These are phyloP conservation scores for Cryoendolithus antarcticus DNA, from an alignment of 2,329 filamentous ascomycete species.

Conservation along the genomic window DNA sequence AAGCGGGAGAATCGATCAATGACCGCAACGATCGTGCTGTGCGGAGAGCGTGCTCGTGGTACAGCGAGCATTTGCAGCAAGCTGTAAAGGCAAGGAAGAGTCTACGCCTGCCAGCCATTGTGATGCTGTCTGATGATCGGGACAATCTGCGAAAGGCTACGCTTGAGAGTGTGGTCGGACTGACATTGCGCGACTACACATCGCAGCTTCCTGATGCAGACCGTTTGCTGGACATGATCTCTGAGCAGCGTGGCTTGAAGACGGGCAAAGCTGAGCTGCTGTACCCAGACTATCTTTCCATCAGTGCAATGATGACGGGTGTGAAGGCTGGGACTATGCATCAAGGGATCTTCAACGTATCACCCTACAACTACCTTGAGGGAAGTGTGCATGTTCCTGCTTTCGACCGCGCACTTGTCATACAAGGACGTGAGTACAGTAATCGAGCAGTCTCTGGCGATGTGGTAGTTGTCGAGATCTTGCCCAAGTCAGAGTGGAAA, in stretches of 20 bases:
- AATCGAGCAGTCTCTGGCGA: conserved; percentile 89
- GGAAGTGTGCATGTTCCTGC: conserved; percentile 80
- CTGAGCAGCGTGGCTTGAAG: conserved; percentile 52
- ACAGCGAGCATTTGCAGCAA: conserved; percentile 63
- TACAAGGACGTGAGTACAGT: conserved; percentile 89
- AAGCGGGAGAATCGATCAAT: conserved; percentile 76
- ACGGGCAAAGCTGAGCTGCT: conserved; percentile 59
- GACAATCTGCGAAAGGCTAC: conserved; percentile 77
- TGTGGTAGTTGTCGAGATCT: conserved; percentile 79
- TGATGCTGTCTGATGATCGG: conserved; percentile 89
- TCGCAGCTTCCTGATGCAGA: conserved; percentile 70
- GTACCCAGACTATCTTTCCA: conserved; percentile 78
- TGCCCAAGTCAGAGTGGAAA: conserved; percentile 95
- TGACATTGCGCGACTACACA: conserved; percentile 63
- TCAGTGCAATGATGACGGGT: conserved; percentile 90
- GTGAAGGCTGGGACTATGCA: conserved; percentile 80
- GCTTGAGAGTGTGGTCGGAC: conserved; percentile 57
- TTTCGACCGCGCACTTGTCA: conserved; percentile 77
- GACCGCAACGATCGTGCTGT: conserved; percentile 93
- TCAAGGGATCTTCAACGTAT: conserved; percentile 91
- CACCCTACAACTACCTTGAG: conserved; percentile 95
- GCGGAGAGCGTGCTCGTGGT: conserved; percentile 78
- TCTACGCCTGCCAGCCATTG: conserved; percentile 56
- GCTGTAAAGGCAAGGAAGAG: conserved; percentile 44
- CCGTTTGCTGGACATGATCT: conserved; percentile 84